Evolutionary conservation across 2,329 filamentous ascomycete genomes (phyloP).

Genomic region (Raffaelea albimanens): DNA sequence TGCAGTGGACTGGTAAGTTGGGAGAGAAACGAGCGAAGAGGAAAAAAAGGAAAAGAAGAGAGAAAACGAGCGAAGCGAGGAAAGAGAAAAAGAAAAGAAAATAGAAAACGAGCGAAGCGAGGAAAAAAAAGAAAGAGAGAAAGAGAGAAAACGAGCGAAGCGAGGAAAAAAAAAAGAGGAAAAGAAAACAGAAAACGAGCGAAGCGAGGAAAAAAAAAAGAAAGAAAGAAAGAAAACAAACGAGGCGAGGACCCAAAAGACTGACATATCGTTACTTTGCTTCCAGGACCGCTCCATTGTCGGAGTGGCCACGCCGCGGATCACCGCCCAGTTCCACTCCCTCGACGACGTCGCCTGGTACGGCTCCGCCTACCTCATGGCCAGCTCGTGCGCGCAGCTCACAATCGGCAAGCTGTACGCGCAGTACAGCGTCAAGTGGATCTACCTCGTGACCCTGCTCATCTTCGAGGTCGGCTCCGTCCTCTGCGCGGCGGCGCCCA

Average conservation of each 20-base stretch:
- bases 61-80: background rate
- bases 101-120: background rate
- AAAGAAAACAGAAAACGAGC: background rate
- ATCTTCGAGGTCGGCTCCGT: constrained; percentile 26
- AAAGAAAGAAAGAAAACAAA: background rate
- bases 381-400: constrained; percentile 2
- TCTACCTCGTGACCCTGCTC: constrained; percentile 16
- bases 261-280: background rate
- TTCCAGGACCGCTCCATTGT: constrained; percentile 20
- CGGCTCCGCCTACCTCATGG: constrained; percentile 21
- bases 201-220: background rate
- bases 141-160: background rate
- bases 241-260: background rate
- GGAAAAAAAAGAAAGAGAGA: background rate
- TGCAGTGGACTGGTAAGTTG: constrained; percentile 1
- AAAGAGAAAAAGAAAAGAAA: background rate
- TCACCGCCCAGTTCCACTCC: constrained; percentile 28
- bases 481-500: constrained; percentile 2
- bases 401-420: constrained; percentile 6
- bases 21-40: background rate
- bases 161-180: background rate
- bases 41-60: background rate
- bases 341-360: constrained; percentile 39
- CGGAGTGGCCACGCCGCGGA: constrained; percentile 29
- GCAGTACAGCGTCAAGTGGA: constrained; percentile 1